Evolutionary conservation across 257 asterid species (phyloP).

Genomic region (Petrea volubilis): DNA sequence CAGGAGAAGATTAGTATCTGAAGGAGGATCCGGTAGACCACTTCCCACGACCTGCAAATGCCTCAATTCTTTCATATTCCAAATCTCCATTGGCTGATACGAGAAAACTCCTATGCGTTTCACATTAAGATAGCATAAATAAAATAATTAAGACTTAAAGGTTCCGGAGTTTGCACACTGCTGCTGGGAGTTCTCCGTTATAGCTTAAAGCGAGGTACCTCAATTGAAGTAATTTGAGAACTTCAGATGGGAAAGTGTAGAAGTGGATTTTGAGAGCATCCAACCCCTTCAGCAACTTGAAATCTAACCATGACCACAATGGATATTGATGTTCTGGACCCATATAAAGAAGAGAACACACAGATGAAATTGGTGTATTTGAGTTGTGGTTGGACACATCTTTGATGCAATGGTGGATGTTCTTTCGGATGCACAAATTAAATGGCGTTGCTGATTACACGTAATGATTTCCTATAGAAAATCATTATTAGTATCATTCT

Average conservation of each 20-base stretch:
- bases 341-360: no score
- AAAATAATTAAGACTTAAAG: conserved; percentile 12
- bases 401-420: background rate
- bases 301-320: no score
- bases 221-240: conserved; percentile 5
- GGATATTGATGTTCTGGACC: no score
- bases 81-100: conserved; percentile 3
- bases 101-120: no score
- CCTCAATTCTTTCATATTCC: no score
- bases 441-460: background rate
- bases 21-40: no score
- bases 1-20: no score
- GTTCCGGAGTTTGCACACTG: conserved; percentile 11
- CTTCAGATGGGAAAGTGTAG: background rate
- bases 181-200: no score
- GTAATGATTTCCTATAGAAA: background rate
- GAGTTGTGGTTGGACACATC: background rate
- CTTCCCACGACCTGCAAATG: no score
- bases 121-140: background rate
- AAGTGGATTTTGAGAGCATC: background rate
- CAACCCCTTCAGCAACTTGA: conserved; percentile 14
- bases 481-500: background rate
- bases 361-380: background rate
- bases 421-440: no score
- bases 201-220: conserved; percentile 28